Evolutionary conservation across 495 filamentous ascomycete species (phyloP).

Genomic region (Tetracladium marchalianum): DNA sequence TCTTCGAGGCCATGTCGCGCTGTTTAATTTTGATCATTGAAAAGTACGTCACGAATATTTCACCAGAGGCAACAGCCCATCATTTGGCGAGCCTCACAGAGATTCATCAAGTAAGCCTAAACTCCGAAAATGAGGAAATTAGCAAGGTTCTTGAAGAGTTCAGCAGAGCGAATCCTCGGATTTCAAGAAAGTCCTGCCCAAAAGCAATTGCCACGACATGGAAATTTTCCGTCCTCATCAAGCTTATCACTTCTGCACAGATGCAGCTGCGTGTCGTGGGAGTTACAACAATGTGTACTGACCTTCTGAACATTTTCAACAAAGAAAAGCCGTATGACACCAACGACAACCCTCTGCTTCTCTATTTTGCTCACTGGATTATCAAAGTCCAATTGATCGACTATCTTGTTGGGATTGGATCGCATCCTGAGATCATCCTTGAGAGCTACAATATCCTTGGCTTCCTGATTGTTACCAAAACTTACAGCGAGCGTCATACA

Average conservation of each 20-base stretch:
- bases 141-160: slow-evolving; percentile 24
- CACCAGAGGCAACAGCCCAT: slow-evolving; percentile 29
- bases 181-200: slow-evolving; percentile 13
- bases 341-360: slow-evolving; percentile 41
- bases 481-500: slow-evolving; percentile 60
- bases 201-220: slow-evolving; percentile 52
- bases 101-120: slow-evolving; percentile 33
- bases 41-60: slow-evolving; percentile 35
- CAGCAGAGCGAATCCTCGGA: slow-evolving; percentile 5
- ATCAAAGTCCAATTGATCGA: slow-evolving; percentile 57
- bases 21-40: slow-evolving; percentile 33
- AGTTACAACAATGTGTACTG: slow-evolving; percentile 58
- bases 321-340: slow-evolving; percentile 30
- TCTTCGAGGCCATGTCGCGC: slow-evolving; percentile 30
- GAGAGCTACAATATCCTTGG: slow-evolving; percentile 76
- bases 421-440: slow-evolving; percentile 80
- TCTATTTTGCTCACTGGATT: slow-evolving; percentile 57
- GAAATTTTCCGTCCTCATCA: slow-evolving; percentile 60
- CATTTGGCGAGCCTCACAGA: slow-evolving; percentile 26
- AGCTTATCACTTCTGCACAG: slow-evolving; percentile 66
- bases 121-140: slow-evolving; percentile 22
- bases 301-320: slow-evolving; percentile 55
- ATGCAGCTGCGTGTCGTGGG: slow-evolving; percentile 82
- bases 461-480: slow-evolving; percentile 74
- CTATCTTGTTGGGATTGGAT: slow-evolving; percentile 84